Conservation (phyloP, 2,329 filamentous ascomycete genomes). For the Diaporthe helianthi region DNA sequence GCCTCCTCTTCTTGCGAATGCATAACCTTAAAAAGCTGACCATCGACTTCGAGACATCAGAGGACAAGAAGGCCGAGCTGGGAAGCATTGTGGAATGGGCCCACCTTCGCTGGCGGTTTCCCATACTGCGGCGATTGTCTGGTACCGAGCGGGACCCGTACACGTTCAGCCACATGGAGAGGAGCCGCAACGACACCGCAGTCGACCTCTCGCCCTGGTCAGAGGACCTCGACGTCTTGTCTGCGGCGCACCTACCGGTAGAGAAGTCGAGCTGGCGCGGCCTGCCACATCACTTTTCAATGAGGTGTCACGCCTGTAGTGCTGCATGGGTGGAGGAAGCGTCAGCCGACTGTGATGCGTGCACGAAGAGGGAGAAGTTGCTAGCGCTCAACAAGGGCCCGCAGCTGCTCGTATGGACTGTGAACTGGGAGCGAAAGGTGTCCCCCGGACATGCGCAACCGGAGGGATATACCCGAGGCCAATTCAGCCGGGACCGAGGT, state of each 20-base stretch:
- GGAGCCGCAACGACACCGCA: not conserved
- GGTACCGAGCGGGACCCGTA: constrained; percentile 2
- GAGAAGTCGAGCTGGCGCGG: constrained; percentile 15
- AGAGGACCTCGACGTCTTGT: not conserved
- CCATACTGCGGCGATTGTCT: not conserved
- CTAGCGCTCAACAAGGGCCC: not conserved
- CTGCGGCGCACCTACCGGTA: not conserved
- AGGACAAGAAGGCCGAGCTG: constrained; percentile 28
- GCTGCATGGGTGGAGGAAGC: not conserved
- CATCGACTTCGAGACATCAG: constrained; percentile 31
- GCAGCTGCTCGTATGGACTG: constrained; percentile 17
- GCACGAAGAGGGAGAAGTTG: not conserved
- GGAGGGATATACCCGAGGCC: not conserved
- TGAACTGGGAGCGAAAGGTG: constrained; percentile 9
- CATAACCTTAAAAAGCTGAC: constrained; percentile 14
- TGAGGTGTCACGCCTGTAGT: not conserved
- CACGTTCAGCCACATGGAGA: not conserved
- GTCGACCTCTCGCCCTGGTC: constrained; percentile 5
- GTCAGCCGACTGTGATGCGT: not conserved
- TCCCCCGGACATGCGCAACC: not conserved
- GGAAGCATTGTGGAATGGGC: constrained; percentile 26
- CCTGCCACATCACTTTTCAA: constrained; percentile 4
- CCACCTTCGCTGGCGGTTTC: constrained; percentile 7
- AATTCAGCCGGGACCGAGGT: not conserved
- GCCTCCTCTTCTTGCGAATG: constrained; percentile 25